phyloP scores from a whole-genome alignment of 169 alveolate genomes.

The Plasmodium gallinaceum region DNA sequence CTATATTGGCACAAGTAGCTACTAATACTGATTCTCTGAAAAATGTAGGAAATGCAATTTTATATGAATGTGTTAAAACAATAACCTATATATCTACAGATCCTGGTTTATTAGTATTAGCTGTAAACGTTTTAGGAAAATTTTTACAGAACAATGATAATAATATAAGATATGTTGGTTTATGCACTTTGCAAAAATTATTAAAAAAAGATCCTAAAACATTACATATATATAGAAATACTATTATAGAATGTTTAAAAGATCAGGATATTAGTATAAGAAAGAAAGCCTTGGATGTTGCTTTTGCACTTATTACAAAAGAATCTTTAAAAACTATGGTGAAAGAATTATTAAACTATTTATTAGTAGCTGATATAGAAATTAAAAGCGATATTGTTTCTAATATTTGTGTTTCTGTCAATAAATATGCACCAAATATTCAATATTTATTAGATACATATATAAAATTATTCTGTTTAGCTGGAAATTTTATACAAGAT shows the following conservation, averaged over 20 bases:
- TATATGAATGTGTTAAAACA: constrained; percentile 98
- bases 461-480: constrained; percentile 92
- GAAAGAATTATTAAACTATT: constrained; percentile 93
- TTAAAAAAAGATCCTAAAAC: constrained; percentile 91
- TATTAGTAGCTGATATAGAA: constrained; percentile 92
- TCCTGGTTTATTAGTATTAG: constrained; percentile 91
- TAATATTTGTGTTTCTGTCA: constrained; percentile 89
- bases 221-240: constrained; percentile 82
- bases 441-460: constrained; percentile 91
- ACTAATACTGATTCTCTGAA: constrained; percentile 95
- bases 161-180: constrained; percentile 91
- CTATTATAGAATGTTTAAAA: constrained; percentile 90
- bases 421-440: constrained; percentile 89
- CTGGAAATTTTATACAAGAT: constrained; percentile 90
- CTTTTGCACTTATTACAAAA: constrained; percentile 94
- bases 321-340: constrained; percentile 93
- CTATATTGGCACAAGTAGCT: constrained; percentile 94
- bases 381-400: constrained; percentile 92
- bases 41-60: constrained; percentile 97
- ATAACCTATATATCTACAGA: constrained; percentile 93
- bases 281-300: constrained; percentile 96
- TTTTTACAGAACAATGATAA: constrained; percentile 95
- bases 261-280: constrained; percentile 97
- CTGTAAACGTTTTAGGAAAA: constrained; percentile 95
- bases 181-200: constrained; percentile 92